Base-by-base conservation (phyloP, 768 basidiomycete species). In the Ramaria sp. region DNA sequence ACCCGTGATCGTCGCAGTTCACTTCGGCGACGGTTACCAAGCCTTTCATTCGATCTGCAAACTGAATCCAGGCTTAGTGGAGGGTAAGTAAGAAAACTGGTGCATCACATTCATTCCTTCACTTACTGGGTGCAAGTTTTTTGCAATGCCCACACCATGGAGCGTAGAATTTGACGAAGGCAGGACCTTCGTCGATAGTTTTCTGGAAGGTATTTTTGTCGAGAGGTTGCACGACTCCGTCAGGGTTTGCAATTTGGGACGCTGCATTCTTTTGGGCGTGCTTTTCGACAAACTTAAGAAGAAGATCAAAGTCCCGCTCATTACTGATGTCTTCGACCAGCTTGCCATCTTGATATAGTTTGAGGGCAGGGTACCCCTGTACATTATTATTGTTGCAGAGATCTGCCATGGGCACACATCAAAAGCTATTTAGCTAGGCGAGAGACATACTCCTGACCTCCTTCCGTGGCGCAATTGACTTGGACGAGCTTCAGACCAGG, bases 61-160 rank as follows among this genome's bases (percentile, higher is more conserved):
- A 78, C 50, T 86, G 75, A 1, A 72, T 72, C 90, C 92, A 98
- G 0, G 73, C 77, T 52, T 84, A 11, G 13, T 3, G 10, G 34
- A 17, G 17, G 7, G 19, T 38, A 24, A 46, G 33, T 54, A 31
- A 57, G 20, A 43, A 27, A 19, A 37, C 27, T 37, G 9, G 13
- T 10, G 46, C 30, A n/a, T 22, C 22, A 50, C n/a, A 53, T 12
- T 24, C 5, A 33, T 13, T 19, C 20, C 15, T 15, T 22, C 12
- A 62, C 74, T 58, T 45, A 75, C 74, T 67, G 2, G 75, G 92
- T 0, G 90, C 89, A 1, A 98, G 77, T 66, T 90, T 90, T 73
- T 96, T 94, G 78, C 95, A 99, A 70, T 98, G 94, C 7, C 65
- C 68, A 33, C 64, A 82, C 86, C 94, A 98, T 0, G 94, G 94